Evolutionary conservation across 2,329 filamentous ascomycete species (phyloP).

Genomic region (Penicillium brevicompactum): DNA sequence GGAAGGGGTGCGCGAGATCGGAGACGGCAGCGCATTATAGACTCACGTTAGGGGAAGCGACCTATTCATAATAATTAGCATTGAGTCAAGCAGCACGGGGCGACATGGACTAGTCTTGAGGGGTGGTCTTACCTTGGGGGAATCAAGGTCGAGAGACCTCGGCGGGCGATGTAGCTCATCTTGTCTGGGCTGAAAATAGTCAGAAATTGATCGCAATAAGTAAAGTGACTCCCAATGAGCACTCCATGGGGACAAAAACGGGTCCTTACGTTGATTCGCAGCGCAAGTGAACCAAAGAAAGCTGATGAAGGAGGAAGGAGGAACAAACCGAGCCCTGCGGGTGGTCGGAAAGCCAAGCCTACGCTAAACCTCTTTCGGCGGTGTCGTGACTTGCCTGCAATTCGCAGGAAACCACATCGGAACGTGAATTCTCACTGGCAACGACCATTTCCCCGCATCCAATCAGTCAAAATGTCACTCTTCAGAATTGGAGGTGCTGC

Average conservation of each 20-base stretch:
- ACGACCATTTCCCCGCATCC: constrained; percentile 19
- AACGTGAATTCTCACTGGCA: constrained; percentile 35
- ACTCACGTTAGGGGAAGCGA: constrained; percentile 45
- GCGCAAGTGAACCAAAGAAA: constrained; percentile 35
- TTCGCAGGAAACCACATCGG: constrained; percentile 34
- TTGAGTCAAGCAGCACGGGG: constrained; percentile 18
- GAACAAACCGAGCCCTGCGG: constrained; percentile 35
- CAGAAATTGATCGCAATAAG: constrained; percentile 27
- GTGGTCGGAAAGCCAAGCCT: constrained; percentile 36
- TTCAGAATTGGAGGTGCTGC: constrained; percentile 56
- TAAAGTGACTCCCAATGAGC: neutral
- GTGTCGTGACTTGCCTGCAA: constrained; percentile 35
- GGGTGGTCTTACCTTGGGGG: constrained; percentile 81
- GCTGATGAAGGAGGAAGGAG: constrained; percentile 36
- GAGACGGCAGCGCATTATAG: constrained; percentile 5
- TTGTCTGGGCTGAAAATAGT: constrained; percentile 49
- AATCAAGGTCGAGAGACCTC: constrained; percentile 96
- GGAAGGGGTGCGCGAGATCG: constrained; percentile 13
- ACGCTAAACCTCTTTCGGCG: constrained; percentile 41
- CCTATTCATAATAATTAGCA: constrained; percentile 44
- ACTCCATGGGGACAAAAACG: neutral
- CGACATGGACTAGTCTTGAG: constrained; percentile 13
- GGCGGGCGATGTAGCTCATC: constrained; percentile 91
- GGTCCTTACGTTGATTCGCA: constrained; percentile 35
- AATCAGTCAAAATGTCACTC: constrained; percentile 61